Evolutionary conservation across 2,329 filamentous ascomycete genomes (phyloP).

Genomic region (Arthrobotrys musiformis): DNA sequence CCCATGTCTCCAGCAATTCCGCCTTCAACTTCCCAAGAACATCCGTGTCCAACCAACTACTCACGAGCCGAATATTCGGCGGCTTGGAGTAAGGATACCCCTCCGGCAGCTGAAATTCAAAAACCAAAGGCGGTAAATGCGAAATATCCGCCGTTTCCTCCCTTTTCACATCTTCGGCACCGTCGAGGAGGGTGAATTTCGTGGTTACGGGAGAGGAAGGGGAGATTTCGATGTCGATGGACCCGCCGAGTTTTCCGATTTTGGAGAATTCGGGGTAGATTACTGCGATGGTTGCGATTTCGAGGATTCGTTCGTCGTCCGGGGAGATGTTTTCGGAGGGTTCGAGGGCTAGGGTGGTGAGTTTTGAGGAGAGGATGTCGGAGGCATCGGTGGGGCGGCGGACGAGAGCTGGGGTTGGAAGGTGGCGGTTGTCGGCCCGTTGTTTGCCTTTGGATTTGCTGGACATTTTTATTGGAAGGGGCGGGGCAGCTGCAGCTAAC

Average conservation of each 20-base stretch:
- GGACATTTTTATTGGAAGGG: conserved; percentile 4
- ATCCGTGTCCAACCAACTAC: conserved; percentile 69
- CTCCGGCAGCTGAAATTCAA: conserved; percentile 69
- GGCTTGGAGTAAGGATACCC: conserved; percentile 70
- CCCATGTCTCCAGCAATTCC: conserved; percentile 70
- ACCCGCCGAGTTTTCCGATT: conserved; percentile 67
- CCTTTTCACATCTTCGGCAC: conserved; percentile 61
- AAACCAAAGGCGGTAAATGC: conserved; percentile 70
- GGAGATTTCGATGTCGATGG: conserved; percentile 57
- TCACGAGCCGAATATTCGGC: conserved; percentile 68
- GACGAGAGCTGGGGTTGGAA: not conserved
- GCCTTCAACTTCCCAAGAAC: conserved; percentile 67
- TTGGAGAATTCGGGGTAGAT: conserved; percentile 76
- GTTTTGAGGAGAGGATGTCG: conserved; percentile 38
- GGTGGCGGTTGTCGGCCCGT: conserved; percentile 17
- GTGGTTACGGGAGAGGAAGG: conserved; percentile 56
- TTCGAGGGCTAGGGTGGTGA: conserved; percentile 41
- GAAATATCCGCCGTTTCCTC: conserved; percentile 51
- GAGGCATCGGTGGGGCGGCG: conserved; percentile 26
- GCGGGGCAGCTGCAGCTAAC: no score
- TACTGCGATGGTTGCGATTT: conserved; percentile 71
- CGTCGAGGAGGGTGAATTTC: conserved; percentile 68
- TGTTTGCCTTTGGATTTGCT: conserved; percentile 44
- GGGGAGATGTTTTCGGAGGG: conserved; percentile 27
- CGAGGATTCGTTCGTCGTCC: conserved; percentile 69